Evolutionary conservation across 1,139 yeast species (phyloP), one percentile per base, ranked within the genome.

Genomic region (Blastobotrys indianensis): DNA sequence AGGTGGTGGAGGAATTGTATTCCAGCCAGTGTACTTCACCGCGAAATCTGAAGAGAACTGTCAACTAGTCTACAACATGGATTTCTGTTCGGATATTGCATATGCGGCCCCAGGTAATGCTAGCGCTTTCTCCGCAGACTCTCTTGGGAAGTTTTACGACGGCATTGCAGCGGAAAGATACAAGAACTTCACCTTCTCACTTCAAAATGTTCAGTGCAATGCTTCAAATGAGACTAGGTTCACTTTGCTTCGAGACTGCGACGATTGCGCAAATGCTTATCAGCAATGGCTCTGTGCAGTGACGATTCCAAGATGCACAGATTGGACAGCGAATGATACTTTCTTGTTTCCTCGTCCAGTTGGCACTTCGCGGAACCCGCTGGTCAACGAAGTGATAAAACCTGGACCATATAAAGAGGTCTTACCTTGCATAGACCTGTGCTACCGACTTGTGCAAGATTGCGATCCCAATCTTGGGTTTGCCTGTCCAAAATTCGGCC

Each of bases 221-320:
- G 79, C 86, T 0, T 75, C 77, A 9, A 64, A 69, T n/a, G 90
- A 81, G 50, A 75, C 86, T 0, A 61, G 77, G 5, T 92, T 76
- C 64, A 85, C 96, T 1, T 87, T 95, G 12, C 60, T 88, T 30
- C 64, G 78, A 42, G 71, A 81, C 0, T 92, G 98, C 59, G 73
- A 69, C 10, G 82, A 85, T 58, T 92, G 98, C 62, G 75, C 76
- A 1, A 57, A 64, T 2, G 73, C 92, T 1, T 92, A 92, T 63
- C 81, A 79, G 57, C 75, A 82, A 57, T 92, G 98, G 98, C 72
- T 92, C 15, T 92, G 98, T 66, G 76, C 95, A 0, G 87, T 86
- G 4, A 73, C 88, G 0, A 85, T 92, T n/a, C 97, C 98, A 0
- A 69, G 97, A 32, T 92, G 98, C 58, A 73, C 83, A 1, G 74